A percentile compares a stretch with the other conserved stretches of the same genome.
phyloP scores from a whole-genome alignment of 176 grass and related monocot species.

The Aechmea fasciata region DNA sequence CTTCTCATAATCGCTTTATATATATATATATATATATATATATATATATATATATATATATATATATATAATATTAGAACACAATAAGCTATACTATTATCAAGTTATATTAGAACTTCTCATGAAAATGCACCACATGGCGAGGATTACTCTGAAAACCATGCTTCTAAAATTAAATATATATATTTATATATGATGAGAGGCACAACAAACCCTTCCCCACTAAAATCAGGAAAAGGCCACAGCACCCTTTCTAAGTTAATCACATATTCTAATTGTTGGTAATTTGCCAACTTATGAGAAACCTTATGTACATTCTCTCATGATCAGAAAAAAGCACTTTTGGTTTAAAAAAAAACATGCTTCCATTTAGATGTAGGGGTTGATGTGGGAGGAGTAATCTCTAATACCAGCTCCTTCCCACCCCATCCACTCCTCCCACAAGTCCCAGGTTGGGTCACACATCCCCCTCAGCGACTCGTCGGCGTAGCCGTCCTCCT shows the following conservation, averaged over 20 bases:
- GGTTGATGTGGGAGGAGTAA: constrained; percentile 23
- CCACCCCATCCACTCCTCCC: constrained; percentile 31
- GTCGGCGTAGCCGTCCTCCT: background rate
- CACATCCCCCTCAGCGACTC: constrained; percentile 6
- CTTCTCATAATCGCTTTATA: too few species aligned
- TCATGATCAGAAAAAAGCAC: background rate
- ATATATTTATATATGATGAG: too few species aligned
- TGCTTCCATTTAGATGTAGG: constrained; percentile 7
- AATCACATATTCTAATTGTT: background rate
- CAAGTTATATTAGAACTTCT: too few species aligned
- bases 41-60: too few species aligned
- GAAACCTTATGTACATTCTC: background rate
- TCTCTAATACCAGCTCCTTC: constrained; percentile 21
- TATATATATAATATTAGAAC: too few species aligned
- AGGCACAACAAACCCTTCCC: background rate
- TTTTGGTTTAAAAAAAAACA: background rate
- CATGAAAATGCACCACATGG: too few species aligned
- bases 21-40: too few species aligned
- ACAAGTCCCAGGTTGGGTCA: constrained; percentile 17
- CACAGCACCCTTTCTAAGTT: background rate
- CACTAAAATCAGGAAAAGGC: background rate
- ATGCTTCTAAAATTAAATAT: too few species aligned
- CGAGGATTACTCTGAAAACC: too few species aligned
- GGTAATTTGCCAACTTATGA: background rate
- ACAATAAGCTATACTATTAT: too few species aligned